Base-by-base conservation (phyloP, 768 basidiomycete genomes). In the Chalciporus chontae region DNA sequence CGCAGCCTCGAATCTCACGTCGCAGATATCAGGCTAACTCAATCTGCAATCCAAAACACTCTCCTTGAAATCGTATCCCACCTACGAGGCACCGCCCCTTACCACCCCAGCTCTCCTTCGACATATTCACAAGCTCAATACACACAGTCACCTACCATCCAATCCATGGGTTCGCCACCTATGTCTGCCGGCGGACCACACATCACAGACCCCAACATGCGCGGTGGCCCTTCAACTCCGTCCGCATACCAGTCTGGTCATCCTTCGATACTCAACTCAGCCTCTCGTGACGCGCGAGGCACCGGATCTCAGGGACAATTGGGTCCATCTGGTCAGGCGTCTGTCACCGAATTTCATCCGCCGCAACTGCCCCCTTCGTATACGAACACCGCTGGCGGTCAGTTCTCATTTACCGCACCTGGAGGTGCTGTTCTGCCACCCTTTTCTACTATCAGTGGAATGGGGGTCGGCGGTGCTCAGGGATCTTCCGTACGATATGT, bases 1-100 rank as follows among this genome's bases (percentile, higher is more conserved):
- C 84, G 90, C 60, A 91, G 83, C 62, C 79, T 96, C 47, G 94
- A 96, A 69, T 58, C 78, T 23, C 90, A 91, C 68, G 93, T 95
- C 47, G 79, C 86, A 39, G 90, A 92, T 44, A 90, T 91, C 62
- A 82, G 83, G 47, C 76, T 79, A 47, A 77, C 83, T 0, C 89
- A 91, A 64, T 70, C 74, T 24, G 76, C 81, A 11, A 95, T 95
- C 43, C 87, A 90, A 58, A 86, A 74, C 57, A 87, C 83, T 0
- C 76, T 97, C 10, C 72, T 83, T 45, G 94, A 95, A 62, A 79
- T 97, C 51, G 83, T 89, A 45, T 74, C 80, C 15, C 84, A 90
- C 56, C 69, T 96, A 36, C 86, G 90, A n/a, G 74, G 72, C 53
- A 75, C 76, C 17, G 63, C 62, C 23, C 68, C 75, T 4, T 66